phyloP scores from a whole-genome alignment of 345 rosid genomes.

The Pelargonium nanum region DNA sequence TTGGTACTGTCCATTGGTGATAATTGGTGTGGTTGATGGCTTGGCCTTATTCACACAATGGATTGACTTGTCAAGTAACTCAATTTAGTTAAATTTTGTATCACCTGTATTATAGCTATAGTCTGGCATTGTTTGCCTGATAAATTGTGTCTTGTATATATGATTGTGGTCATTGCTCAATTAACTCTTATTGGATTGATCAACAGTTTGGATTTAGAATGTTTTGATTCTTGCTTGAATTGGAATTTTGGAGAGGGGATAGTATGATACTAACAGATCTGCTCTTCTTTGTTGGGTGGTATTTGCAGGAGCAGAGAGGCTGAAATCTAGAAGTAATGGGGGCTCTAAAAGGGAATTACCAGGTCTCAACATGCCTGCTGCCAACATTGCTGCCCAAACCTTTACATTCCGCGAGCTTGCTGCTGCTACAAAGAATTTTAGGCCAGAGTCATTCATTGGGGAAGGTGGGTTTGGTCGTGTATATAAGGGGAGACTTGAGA shows the following conservation, averaged over 20 bases:
- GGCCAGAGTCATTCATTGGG: slow-evolving; percentile 74
- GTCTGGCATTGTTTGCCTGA: neutral
- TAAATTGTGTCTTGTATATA: neutral
- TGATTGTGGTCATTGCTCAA: neutral
- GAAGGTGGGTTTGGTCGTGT: slow-evolving; percentile 98
- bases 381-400: slow-evolving; percentile 74
- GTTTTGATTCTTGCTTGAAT: neutral
- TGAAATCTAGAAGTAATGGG: slow-evolving; percentile 53
- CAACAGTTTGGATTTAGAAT: neutral
- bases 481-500: slow-evolving; percentile 79
- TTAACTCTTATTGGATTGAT: neutral
- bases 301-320: slow-evolving; percentile 69
- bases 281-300: slow-evolving; percentile 15
- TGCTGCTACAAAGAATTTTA: slow-evolving; percentile 78
- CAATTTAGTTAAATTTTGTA: neutral
- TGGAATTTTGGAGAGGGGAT: neutral
- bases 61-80: neutral
- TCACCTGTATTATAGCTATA: too few relatives aligned
- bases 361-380: slow-evolving; percentile 54
- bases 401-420: slow-evolving; percentile 82
- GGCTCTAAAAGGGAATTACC: slow-evolving; percentile 56
- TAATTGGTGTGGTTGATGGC: slow-evolving; percentile 3
- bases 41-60: neutral
- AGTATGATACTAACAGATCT: slow-evolving; percentile 3
- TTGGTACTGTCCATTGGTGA: slow-evolving; percentile 22